Evolutionary conservation across 2,329 filamentous ascomycete genomes (phyloP), one percentile per base, ranked within the genome.

Genomic region (Zasmidium angulare): DNA sequence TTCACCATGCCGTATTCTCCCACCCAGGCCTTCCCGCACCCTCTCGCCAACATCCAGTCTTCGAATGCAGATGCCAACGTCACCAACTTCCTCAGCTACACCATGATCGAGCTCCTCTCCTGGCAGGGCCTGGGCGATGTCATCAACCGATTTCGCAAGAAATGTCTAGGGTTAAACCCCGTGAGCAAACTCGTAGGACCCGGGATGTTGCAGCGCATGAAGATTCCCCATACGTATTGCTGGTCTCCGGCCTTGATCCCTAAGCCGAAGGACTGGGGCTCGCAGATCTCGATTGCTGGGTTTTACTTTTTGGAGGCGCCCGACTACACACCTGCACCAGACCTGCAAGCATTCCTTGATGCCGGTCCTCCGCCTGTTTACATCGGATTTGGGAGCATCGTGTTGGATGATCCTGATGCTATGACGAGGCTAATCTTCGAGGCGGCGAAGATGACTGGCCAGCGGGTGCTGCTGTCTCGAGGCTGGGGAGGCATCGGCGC

Each of bases 1-100:
- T 96, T 96, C 75, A 96, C 96, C 1, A 96, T 96, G 90, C 91
- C 91, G 0, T 96, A 89, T 89, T 89, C 89, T 0, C 86, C 90
- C 0, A 96, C 91, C 0, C 85, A 89, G 69, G 84, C 88, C 0
- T 96, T 96, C 64, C 89, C 90, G 0, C 91, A 96, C 68, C 91
- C 91, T 0, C 79, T 96, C 14, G 90, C 91, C 0, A 93, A 93
- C 63, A 86, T 96, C 56, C 46, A 49, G 20, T 22, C 46, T 19
- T 49, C 46, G n/a, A 90, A 90, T 66, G 87, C 88, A 1, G 89
- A 93, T 66, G 80, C 84, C 2, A 84, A 83, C 6, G 82, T 89
- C 60, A 87, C 89, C 0, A 95, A 93, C 66, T 92, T 89, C 68
- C 79, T 93, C 56, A 89, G 88, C 0, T 96, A 95, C 68, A 86